Evolutionary conservation across 306 rosid genomes (phyloP).

Genomic region (Inga leiocalycina): DNA sequence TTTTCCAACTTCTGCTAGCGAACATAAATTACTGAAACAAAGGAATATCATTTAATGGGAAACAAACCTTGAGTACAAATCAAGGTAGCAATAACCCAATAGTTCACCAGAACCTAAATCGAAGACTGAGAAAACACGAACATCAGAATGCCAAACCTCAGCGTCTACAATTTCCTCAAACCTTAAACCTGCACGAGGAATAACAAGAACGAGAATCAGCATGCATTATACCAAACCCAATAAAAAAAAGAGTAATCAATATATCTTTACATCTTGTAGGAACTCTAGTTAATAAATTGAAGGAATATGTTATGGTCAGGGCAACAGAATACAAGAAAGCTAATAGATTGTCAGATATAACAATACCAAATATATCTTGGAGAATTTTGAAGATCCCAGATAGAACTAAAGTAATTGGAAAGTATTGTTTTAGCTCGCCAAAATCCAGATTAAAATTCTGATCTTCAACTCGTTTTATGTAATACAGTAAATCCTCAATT

Average conservation of each 20-base stretch:
- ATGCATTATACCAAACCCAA: background rate
- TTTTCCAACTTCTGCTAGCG: constrained; percentile 35
- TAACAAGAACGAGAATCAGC: constrained; percentile 25
- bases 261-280: background rate
- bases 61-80: constrained; percentile 71
- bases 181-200: constrained; percentile 66
- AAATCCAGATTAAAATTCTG: constrained; percentile 72
- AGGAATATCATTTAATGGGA: constrained; percentile 8
- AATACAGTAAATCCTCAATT: constrained; percentile 81
- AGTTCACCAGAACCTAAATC: constrained; percentile 82
- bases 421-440: constrained; percentile 84
- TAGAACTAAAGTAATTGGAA: constrained; percentile 83
- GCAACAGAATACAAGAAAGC: constrained; percentile 17
- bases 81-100: constrained; percentile 89
- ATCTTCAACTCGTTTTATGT: constrained; percentile 73
- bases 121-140: constrained; percentile 66
- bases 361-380: constrained; percentile 89
- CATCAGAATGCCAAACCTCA: constrained; percentile 92
- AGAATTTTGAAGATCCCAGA: constrained; percentile 89
- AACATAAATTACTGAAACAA: constrained; percentile 20
- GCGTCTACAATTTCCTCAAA: constrained; percentile 78
- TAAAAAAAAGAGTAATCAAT: constrained; percentile 16
- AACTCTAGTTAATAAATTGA: background rate
- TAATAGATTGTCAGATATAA: constrained; percentile 28
- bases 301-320: constrained; percentile 11